Evolutionary conservation across 2,329 filamentous ascomycete genomes (phyloP).

Genomic region (Fusarium euwallaceae): DNA sequence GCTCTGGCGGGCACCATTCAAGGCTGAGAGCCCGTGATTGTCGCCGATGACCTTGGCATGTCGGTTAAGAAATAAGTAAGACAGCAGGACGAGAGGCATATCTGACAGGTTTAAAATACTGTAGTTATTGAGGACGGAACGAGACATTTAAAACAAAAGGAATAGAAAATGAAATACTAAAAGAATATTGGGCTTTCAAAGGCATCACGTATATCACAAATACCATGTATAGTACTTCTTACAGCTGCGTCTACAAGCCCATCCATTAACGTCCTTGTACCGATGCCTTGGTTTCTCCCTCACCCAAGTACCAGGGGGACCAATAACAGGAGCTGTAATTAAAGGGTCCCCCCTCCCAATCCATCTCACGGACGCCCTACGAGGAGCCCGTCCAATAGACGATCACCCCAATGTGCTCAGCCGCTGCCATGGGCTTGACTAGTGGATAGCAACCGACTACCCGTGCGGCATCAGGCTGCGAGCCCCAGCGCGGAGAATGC

Average conservation of each 20-base stretch:
- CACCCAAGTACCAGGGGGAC: not conserved
- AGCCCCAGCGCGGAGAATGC: conserved; percentile 12
- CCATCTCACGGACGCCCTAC: conserved; percentile 29
- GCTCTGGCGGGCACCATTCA: conserved; percentile 22
- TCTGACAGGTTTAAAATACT: not conserved
- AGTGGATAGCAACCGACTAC: conserved; percentile 31
- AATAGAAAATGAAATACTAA: not conserved
- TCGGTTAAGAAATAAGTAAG: not conserved
- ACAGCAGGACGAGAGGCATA: not conserved
- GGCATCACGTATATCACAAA: not conserved
- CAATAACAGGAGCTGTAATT: conserved; percentile 38
- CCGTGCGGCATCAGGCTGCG: conserved; percentile 22
- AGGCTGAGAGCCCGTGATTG: conserved; percentile 27
- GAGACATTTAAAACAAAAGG: not conserved
- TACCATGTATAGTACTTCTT: no score
- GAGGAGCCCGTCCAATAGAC: conserved; percentile 28
- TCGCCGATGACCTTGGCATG: not conserved
- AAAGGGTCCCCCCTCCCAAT: conserved; percentile 31
- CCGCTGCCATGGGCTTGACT: conserved; percentile 17
- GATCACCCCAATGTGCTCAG: conserved; percentile 2
- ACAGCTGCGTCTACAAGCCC: accelerated
- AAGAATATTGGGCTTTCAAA: not conserved
- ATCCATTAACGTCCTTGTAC: not conserved
- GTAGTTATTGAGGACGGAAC: accelerated
- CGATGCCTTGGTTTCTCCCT: not conserved